Evolutionary conservation across 2,329 filamentous ascomycete genomes (phyloP), one percentile per base, ranked within the genome.

Genomic region (Rhytidhysteron rufulum): DNA sequence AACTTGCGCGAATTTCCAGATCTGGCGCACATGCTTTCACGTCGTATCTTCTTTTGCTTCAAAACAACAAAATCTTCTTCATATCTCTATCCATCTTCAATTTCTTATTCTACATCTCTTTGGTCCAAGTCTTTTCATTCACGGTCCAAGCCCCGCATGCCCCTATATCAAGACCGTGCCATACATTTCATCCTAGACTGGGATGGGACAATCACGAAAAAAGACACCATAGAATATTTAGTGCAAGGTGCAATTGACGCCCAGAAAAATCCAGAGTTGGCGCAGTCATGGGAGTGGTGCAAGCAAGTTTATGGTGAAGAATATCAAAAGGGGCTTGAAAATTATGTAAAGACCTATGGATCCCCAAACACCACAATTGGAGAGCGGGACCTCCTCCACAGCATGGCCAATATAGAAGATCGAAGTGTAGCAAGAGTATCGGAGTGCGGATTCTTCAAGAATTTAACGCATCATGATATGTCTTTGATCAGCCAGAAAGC

Each of bases 131-230:
- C 29, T 4, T 11, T 18, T 13, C 15, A n/a, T 19, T 34, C 34
- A 16, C 24, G 4, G 45, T 8, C 44, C 18, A 22, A 11, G 4
- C 37, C 36, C n/a, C 15, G 25, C 34, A 17, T 35, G 18, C 27
- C 21, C 10, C 20, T 15, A 13, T 22, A n/a, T 19, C 37, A 10
- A 7, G 20, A 31, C 17, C 34, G 31, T 15, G 40, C 53, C 15
- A 50, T 68, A 11, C 60, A 65, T 32, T 59, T 67, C 49, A 47
- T 73, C 6, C 53, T 74, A 11, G 72, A 75, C 52, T 74, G 66
- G 60, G 72, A 75, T 47, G 69, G 70, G 40, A 74, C 71, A 0
- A 50, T 73, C 20, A 73, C 71, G 10, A 48, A 52, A 30, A 58
- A 58, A 17, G 72, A 75, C 47, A 73, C 71, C 0, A 62, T 74